Evolutionary conservation across 2,329 filamentous ascomycete genomes (phyloP).

Genomic region (Bipolaris victoriae): DNA sequence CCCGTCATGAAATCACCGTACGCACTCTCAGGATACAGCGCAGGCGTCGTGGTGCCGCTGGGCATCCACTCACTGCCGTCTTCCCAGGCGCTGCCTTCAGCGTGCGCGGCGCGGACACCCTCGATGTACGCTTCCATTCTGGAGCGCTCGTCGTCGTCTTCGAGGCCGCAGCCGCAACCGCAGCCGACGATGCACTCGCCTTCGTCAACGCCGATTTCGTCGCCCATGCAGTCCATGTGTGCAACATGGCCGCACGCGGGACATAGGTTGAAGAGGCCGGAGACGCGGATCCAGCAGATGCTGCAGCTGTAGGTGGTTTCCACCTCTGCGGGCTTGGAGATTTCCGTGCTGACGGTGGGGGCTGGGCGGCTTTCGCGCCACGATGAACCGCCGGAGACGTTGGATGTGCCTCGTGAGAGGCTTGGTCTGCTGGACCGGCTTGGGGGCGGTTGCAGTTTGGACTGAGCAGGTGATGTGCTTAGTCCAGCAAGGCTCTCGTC

Average conservation of each 20-base stretch:
- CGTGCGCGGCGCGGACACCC: conserved; percentile 34
- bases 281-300: conserved; percentile 49
- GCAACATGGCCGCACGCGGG: conserved; percentile 46
- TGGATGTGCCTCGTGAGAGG: conserved; percentile 37
- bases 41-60: conserved; percentile 30
- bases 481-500: conserved; percentile 27
- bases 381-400: conserved; percentile 33
- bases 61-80: conserved; percentile 35
- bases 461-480: conserved; percentile 24
- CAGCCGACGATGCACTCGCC: conserved; percentile 42
- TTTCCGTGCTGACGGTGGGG: conserved; percentile 10
- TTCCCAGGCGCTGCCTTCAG: conserved; percentile 36
- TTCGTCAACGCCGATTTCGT: conserved; percentile 31
- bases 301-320: conserved; percentile 43
- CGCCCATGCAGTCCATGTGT: conserved; percentile 46
- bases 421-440: conserved; percentile 25
- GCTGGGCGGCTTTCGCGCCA: conserved; percentile 21
- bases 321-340: conserved; percentile 19
- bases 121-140: conserved; percentile 41
- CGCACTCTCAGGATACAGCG: conserved; percentile 19
- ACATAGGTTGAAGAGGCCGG: conserved; percentile 45
- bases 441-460: conserved; percentile 24
- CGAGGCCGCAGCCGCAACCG: conserved; percentile 38
- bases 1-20: conserved; percentile 30
- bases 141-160: conserved; percentile 33